Evolutionary conservation across 257 asterid species (phyloP).

Genomic region (Misopates orontium): DNA sequence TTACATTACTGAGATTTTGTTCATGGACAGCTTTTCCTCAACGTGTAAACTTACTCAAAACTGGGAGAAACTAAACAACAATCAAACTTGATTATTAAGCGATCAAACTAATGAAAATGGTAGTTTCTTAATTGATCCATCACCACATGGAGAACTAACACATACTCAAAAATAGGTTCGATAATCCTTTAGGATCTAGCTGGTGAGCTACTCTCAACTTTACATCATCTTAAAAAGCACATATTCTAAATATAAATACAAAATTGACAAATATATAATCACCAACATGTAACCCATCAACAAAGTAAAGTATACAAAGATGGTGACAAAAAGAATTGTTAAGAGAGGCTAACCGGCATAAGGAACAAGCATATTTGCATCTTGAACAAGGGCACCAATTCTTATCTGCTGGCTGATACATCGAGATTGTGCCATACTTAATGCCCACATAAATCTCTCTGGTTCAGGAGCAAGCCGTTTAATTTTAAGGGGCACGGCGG

Average conservation of each 20-base stretch:
- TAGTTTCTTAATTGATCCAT: slow-evolving; percentile 14
- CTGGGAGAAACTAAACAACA: neutral
- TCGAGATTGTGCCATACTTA: slow-evolving; percentile 89
- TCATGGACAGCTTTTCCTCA: slow-evolving; percentile 18
- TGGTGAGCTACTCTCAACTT: slow-evolving; percentile 2
- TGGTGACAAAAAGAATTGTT: neutral
- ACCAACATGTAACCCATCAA: slow-evolving; percentile 9
- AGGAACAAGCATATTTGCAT: slow-evolving; percentile 86
- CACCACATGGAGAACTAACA: slow-evolving; percentile 12
- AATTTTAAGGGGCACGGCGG: slow-evolving; percentile 86
- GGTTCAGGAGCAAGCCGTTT: slow-evolving; percentile 91
- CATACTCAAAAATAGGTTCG: slow-evolving; percentile 10
- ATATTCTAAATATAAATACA: neutral
- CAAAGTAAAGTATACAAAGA: slow-evolving; percentile 4
- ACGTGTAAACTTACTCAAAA: slow-evolving; percentile 12
- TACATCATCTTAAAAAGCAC: slow-evolving; percentile 14
- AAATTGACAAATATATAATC: too few relatives aligned
- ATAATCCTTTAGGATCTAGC: slow-evolving; percentile 13
- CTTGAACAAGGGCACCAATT: slow-evolving; percentile 87
- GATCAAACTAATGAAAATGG: slow-evolving; percentile 22
- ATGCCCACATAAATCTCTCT: slow-evolving; percentile 93
- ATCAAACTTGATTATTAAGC: slow-evolving; percentile 2
- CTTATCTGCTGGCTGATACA: slow-evolving; percentile 69
- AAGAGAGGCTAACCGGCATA: slow-evolving; percentile 83
- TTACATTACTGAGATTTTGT: slow-evolving; percentile 18